phyloP scores from a whole-genome alignment of 1,139 yeast genomes.

The Blastobotrys persicus region DNA sequence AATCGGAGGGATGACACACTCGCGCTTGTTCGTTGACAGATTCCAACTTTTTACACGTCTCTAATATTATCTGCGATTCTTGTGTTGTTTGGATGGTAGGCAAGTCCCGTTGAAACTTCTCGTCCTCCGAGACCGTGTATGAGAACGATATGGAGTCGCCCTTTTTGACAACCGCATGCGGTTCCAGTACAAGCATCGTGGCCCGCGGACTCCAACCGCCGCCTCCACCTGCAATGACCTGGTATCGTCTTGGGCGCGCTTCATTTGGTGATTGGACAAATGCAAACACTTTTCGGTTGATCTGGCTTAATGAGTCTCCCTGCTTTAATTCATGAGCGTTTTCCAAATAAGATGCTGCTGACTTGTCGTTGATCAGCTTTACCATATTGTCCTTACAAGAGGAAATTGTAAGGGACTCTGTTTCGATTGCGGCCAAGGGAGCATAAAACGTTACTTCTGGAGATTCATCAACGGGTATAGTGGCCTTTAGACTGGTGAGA shows the following conservation, averaged over 20 bases:
- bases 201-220: constrained; percentile 69
- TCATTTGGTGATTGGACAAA: constrained; percentile 9
- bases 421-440: constrained; percentile 28
- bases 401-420: constrained; percentile 40
- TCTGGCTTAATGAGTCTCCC: constrained; percentile 30
- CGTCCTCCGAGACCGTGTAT: constrained; percentile 33
- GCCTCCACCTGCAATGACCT: constrained; percentile 59
- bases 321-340: constrained; percentile 44
- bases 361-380: constrained; percentile 46
- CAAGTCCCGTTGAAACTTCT: constrained; percentile 7
- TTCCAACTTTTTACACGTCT: constrained; percentile 28
- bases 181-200: constrained; percentile 56
- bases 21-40: constrained; percentile 17
- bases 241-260: constrained; percentile 25
- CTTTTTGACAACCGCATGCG: constrained; percentile 46
- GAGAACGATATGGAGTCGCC: constrained; percentile 51
- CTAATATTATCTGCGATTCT: constrained; percentile 20
- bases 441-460: constrained; percentile 9
- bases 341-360: constrained; percentile 55
- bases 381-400: constrained; percentile 51
- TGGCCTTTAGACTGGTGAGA: constrained; percentile 16
- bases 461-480: constrained; percentile 18
- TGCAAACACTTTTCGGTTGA: constrained; percentile 18
- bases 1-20: constrained; percentile 18
- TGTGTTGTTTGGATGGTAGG: constrained; percentile 3